Evolutionary conservation across 805 yeast species (phyloP), one percentile per base, ranked within the genome.

Genomic region (Myxozyma kluyveri): DNA sequence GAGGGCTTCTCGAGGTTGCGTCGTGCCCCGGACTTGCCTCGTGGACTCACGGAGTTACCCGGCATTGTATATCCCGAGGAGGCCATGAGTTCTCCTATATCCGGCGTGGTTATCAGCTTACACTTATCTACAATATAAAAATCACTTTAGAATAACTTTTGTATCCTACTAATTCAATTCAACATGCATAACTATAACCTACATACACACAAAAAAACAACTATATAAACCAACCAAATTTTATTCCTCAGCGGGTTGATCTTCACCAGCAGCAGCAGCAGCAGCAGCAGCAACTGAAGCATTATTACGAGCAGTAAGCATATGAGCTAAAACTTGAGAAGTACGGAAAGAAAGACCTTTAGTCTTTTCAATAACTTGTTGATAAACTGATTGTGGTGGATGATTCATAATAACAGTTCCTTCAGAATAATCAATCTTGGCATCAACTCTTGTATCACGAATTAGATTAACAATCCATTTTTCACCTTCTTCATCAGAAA

Each of bases 281-380:
- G 31, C 51, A 12, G 23, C 47, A 22, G n/a, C 51, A 4, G 18
- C 51, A 12, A 43, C 51, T 7, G 51, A 43, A 14, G 44, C 41
- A n/a, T 39, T 39, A 29, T 14, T 46, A 36, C 60, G 52, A 33
- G 59, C 55, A 22, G 46, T 62, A 37, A 65, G 52, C 47, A 67
- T 65, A 47, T 75, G 73, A 50, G 75, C 74, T 57, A 80, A 72
- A 41, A 80, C 71, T 67, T 81, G 84, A 65, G 74, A 76, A 18
- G 84, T 77, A 63, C 80, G 76, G 71, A 77, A 81, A 32, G 80
- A 75, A 61, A 82, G 69, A 3, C 81, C 81, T 72, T 82, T 82
- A n/a, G 86, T 80, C 67, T 77, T 80, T 62, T 82, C 86, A 57
- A 79, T 77, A 36, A 86, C 78, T 59, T 82, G 84, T 60, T 86